phyloP scores from a whole-genome alignment of 2,329 filamentous ascomycete species.

The Sporothrix brunneoviolacea region DNA sequence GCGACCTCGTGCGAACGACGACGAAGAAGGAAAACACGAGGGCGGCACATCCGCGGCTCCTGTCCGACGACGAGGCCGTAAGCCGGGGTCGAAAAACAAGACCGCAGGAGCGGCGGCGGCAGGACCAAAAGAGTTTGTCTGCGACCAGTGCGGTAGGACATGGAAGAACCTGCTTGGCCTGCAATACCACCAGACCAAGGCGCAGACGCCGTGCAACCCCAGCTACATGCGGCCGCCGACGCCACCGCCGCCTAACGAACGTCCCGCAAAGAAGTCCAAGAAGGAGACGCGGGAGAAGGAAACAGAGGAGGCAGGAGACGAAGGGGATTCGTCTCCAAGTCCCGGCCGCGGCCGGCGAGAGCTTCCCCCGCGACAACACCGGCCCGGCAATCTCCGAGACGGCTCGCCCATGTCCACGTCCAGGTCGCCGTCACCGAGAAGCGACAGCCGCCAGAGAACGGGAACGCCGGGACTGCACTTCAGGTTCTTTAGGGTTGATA shows the following conservation, averaged over 20 bases:
- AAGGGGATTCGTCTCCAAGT: too few species aligned
- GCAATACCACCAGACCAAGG: constrained; percentile 53
- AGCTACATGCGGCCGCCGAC: constrained; percentile 29
- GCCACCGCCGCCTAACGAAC: neutral
- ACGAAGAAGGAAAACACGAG: neutral
- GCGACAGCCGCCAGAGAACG: too few species aligned
- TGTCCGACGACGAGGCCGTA: neutral
- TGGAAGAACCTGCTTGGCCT: constrained; percentile 55
- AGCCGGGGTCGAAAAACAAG: neutral
- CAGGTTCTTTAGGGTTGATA: too few species aligned
- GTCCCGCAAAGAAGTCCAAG: neutral
- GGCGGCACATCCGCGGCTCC: neutral
- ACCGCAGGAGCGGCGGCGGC: neutral
- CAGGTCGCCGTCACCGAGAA: neutral
- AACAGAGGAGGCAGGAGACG: too few species aligned
- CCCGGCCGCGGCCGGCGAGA: neutral
- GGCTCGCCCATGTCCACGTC: neutral
- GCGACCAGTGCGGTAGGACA: constrained; percentile 44
- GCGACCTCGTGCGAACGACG: neutral
- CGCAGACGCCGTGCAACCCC: constrained; percentile 48
- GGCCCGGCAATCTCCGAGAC: neutral
- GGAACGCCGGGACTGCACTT: too few species aligned
- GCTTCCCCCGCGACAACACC: neutral
- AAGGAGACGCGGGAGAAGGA: too few species aligned
- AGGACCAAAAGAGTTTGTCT: constrained; percentile 31